These are phyloP conservation scores for Pluteus cervinus DNA, from an alignment of 768 basidiomycete species.

Conservation along the genomic window DNA sequence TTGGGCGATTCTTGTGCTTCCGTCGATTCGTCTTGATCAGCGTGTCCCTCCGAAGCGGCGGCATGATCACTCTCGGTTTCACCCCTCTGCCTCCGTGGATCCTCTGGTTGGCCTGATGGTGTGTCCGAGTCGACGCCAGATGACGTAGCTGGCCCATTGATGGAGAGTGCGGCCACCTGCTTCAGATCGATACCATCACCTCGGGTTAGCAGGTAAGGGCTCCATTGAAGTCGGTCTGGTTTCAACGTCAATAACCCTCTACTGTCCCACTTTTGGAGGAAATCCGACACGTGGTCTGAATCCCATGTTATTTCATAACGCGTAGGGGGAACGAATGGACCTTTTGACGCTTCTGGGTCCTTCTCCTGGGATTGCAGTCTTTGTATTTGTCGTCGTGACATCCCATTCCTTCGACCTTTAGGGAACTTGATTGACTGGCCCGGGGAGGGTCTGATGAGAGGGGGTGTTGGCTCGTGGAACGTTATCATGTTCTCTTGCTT, in stretches of 20 bases:
- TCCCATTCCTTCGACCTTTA: conserved; percentile 60
- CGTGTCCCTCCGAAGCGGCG: too few relatives aligned
- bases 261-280: conserved; percentile 61
- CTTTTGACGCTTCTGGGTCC: conserved; percentile 33
- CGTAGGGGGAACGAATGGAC: conserved; percentile 55
- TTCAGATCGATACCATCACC: conserved; percentile 13
- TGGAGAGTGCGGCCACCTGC: conserved; percentile 7
- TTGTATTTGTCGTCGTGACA: conserved; percentile 60
- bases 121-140: too few relatives aligned
- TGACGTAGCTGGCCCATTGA: conserved; percentile 1
- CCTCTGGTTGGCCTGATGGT: too few relatives aligned
- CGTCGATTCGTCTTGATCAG: too few relatives aligned
- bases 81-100: too few relatives aligned
- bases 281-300: conserved; percentile 53
- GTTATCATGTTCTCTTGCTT: conserved; percentile 70
- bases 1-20: too few relatives aligned
- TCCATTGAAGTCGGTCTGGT: conserved; percentile 91
- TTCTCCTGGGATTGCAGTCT: conserved; percentile 48
- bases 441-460: conserved; percentile 57
- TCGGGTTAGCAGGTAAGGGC: conserved; percentile 73
- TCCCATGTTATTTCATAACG: conserved; percentile 78
- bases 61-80: too few relatives aligned
- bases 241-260: conserved; percentile 75
- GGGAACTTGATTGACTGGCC: conserved; percentile 74
- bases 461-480: conserved; percentile 41